These are phyloP conservation scores for Inga oerstediana DNA, from an alignment of 306 rosid genomes.

Conservation along the genomic window DNA sequence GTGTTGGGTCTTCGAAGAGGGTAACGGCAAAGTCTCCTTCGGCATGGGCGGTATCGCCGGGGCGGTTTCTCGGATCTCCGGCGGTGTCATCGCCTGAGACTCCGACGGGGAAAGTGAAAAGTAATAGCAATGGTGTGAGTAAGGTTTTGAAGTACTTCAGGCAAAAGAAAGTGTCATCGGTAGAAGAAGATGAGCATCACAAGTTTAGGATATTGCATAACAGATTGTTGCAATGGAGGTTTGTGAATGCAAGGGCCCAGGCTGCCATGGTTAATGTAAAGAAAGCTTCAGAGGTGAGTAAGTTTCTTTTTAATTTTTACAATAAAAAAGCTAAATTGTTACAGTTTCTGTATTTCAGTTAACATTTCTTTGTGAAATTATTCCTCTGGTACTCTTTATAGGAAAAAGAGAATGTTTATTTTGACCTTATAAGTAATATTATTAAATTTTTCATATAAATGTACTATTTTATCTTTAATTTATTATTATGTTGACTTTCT, in stretches of 20 bases:
- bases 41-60: conserved; percentile 88
- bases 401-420: too few relatives aligned
- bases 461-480: too few relatives aligned
- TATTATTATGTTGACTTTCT: too few relatives aligned
- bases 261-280: conserved; percentile 40
- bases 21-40: conserved; percentile 42
- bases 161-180: conserved; percentile 49
- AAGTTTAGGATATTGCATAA: conserved; percentile 59
- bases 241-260: conserved; percentile 62
- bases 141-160: conserved; percentile 71
- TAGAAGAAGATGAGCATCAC: conserved; percentile 62
- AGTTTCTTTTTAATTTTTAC: neutral
- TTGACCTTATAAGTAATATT: too few relatives aligned
- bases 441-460: too few relatives aligned
- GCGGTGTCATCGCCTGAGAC: neutral
- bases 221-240: conserved; percentile 70
- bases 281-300: conserved; percentile 45
- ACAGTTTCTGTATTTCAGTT: too few relatives aligned
- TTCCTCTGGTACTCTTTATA: too few relatives aligned
- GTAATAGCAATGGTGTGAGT: conserved; percentile 32
- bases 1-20: conserved; percentile 38
- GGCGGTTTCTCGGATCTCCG: conserved; percentile 43
- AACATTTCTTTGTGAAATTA: too few relatives aligned
- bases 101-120: neutral
- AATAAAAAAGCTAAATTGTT: too few relatives aligned